Evolutionary conservation across 352 stramenopile genomes (phyloP), one percentile per base, ranked within the genome.

Genomic region (Pythium phragmiticola): DNA sequence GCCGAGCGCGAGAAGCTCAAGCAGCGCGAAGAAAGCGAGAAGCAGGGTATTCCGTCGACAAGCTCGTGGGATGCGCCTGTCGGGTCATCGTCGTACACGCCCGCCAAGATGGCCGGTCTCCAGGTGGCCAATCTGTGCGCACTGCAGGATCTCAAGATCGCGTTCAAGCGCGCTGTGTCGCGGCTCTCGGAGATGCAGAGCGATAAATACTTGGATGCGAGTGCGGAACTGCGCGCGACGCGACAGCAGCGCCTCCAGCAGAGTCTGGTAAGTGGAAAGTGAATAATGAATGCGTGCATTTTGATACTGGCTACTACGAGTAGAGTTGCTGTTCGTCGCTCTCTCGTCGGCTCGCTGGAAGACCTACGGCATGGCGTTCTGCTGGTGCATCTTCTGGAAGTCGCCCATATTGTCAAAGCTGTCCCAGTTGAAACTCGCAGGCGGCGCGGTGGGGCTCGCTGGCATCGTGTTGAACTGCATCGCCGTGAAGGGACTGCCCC

Each of bases 121-220:
- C 67, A 87, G 49, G 67, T 89, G 5, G 59, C 73, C 14, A 91
- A 91, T 57, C 69, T 93, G 3, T 88, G 80, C 63, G 74, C 82
- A 4, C 59, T 93, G 17, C 80, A 88, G 53, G 85, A 93, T 45
- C 52, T 95, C 6, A 80, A 88, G 47, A 75, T 92, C 23, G 85
- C 87, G 7, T 92, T 88, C 59, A 88, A 92, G 51, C 82, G 84
- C 21, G 77, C 84, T 0, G 77, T 96, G 17, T 96, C 86, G 37
- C 78, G 90, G 3, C 67, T 97, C 8, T 72, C 81, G 13, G 90
- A 97, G 65, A 97, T 97, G 89, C 85, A 95, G 60, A 84, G 80
- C 41, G 69, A 72, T 1, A 82, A 78, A 42, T 97, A 97, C 54
- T 39, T 83, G 4, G 53, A 66, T 7, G 66, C 85, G 53, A 87